Evolutionary conservation across 2,329 filamentous ascomycete species (phyloP), one percentile per base, ranked within the genome.

Genomic region (Cordyceps militaris): DNA sequence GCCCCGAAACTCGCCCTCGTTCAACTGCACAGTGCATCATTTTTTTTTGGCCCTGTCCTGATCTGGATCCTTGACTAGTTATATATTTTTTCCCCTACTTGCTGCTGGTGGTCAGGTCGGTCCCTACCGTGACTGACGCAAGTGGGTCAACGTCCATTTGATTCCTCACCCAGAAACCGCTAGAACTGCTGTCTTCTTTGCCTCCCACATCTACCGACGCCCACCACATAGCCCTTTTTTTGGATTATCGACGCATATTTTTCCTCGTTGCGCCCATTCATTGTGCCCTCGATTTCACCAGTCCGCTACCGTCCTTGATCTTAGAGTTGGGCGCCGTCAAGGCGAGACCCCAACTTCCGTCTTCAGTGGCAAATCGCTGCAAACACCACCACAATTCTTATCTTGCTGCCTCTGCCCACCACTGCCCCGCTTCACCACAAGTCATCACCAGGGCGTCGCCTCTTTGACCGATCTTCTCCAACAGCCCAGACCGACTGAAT

Each of bases 351-450:
- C 26, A 34, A 28, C 30, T 36, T 32, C 19, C 19, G 9, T 44
- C 30, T 36, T 19, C 14, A 56, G 43, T 48, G 43, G 53, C 53
- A 30, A 56, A 56, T 9, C 30, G 40, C 30, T 48, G 23, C 40
- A 3, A 16, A 36, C 3, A 38, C 34, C 14, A 19, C 34, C 49
- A 7, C 24, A 44, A 53, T 43, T 26, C 52, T 23, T 36, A 43
- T 44, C 28, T 24, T 11, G 11, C 42, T 26, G 42, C 42, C 16
- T 56, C 32, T 21, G 16, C 23, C 24, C n/a, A 30, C 43, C 4
- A 23, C 53, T 48, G 53, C 54, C 54, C 54, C 54, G 54, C 46
- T 56, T 56, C 54, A 55, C 26, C 26, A 54, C 53, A 21, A 56
- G 43, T 56, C 53, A 56, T 56, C 53, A 23, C 43, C 53, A 48